phyloP scores from a whole-genome alignment of 805 yeast genomes.

The Pichia eremophila region DNA sequence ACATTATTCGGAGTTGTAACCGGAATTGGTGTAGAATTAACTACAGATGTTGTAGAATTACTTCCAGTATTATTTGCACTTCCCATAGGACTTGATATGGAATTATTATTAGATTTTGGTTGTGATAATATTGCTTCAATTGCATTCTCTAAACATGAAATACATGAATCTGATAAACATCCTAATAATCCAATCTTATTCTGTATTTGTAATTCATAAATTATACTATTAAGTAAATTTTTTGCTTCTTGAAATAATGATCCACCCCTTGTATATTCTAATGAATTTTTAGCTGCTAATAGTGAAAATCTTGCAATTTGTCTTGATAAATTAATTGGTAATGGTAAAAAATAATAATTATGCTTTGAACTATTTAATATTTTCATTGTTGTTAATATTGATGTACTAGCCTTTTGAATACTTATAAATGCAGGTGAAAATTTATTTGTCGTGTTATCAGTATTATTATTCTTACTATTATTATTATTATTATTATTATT shows the following conservation, averaged over 20 bases:
- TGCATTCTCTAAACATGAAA: slow-evolving; percentile 48
- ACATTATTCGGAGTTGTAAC: not conserved
- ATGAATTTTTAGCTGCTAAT: slow-evolving; percentile 62
- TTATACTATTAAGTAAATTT: slow-evolving; percentile 39
- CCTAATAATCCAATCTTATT: slow-evolving; percentile 50
- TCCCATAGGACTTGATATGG: not conserved
- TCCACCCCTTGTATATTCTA: slow-evolving; percentile 80
- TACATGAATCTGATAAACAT: slow-evolving; percentile 46
- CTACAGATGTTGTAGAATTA: too few species aligned
- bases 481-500: not conserved
- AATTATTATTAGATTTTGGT: slow-evolving; percentile 24
- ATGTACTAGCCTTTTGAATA: slow-evolving; percentile 62
- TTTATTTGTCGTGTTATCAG: slow-evolving; percentile 21
- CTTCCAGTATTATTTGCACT: too few species aligned
- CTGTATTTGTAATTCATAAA: slow-evolving; percentile 43
- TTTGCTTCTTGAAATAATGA: slow-evolving; percentile 66
- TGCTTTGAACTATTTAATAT: slow-evolving; percentile 31
- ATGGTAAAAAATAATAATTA: slow-evolving; percentile 38
- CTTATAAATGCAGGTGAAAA: slow-evolving; percentile 48
- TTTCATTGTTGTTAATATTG: slow-evolving; percentile 42
- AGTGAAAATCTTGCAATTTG: slow-evolving; percentile 56
- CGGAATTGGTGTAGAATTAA: too few species aligned
- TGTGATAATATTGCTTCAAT: slow-evolving; percentile 52
- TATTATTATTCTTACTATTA: too few species aligned
- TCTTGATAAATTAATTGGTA: slow-evolving; percentile 55